Evolutionary conservation across 2,329 filamentous ascomycete genomes (phyloP), one percentile per base, ranked within the genome.

Genomic region (Plectosphaerella sp.): DNA sequence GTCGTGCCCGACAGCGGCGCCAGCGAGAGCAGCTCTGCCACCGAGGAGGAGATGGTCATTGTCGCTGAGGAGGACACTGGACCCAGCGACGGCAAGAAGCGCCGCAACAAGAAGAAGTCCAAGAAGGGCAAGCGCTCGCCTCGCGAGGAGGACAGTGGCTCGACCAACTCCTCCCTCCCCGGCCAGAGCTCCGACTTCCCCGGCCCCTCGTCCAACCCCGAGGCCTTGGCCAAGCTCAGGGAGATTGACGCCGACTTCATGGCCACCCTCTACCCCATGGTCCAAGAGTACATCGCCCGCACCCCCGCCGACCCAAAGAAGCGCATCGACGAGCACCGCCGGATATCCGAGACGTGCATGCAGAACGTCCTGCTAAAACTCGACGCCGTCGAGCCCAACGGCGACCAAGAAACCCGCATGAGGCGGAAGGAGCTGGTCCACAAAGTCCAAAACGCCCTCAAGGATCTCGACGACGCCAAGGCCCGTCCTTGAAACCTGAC

Each of bases 341-440:
- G 81, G 64, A 67, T 94, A 16, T 85, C 83, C 4, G 89, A 94
- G 73, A 89, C 86, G 5, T 79, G 91, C 39, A 75, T 94, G 75
- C 83, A 86, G 56, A 87, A 91, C 60, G 82, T 91, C 3, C 63
- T 93, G 37, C 70, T 94, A 57, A 93, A 92, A 71, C 68, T 91
- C 39, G 89, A 94, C 64, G 84, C 79, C 20, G 82, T 93, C 3
- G 88, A 93, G 59, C 86, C 85, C 0, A 85, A 87, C 47, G 88
- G 87, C 5, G 82, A 89, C 58, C 66, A 73, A 10, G 83, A 86
- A 12, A 83, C 87, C 24, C 77, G 88, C 56, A 70, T 76, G 12
- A 80, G 75, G 65, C 74, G 89, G 62, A 92, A 88, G 72, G 86
- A 85, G 53, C 68, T 92, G 48, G 87, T 93, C n/a, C 82, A 76